Evolutionary conservation across 2,329 filamentous ascomycete species (phyloP).

Genomic region (Diplodia intermedia): DNA sequence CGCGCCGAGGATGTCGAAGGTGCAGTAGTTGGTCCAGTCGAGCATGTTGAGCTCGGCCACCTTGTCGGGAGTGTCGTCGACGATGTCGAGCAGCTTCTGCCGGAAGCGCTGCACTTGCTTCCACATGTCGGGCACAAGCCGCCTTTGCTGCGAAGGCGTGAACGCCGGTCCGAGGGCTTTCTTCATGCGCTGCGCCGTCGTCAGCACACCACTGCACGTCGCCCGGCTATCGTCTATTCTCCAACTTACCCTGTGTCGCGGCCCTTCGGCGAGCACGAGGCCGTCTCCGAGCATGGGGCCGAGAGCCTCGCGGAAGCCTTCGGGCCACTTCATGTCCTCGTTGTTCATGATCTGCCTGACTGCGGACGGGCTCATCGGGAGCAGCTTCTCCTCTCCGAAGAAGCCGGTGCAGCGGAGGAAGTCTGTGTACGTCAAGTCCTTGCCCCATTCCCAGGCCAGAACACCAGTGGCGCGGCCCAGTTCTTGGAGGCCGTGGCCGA

Average conservation of each 20-base stretch:
- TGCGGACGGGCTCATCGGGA: neutral
- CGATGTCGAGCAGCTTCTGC: neutral
- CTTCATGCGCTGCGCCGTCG: constrained; percentile 1
- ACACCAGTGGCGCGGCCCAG: constrained; percentile 6
- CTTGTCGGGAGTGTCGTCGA: neutral
- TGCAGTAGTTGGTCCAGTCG: constrained; percentile 20
- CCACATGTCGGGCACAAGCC: constrained; percentile 15
- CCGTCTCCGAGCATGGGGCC: constrained; percentile 49
- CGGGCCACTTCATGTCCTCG: constrained; percentile 5
- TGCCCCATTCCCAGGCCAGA: constrained; percentile 12
- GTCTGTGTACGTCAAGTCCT: neutral
- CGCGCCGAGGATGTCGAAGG: constrained; percentile 12
- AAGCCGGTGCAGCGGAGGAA: constrained; percentile 14
- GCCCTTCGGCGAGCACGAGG: constrained; percentile 54
- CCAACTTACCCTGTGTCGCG: constrained; percentile 48
- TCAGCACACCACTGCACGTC: neutral
- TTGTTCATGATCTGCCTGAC: constrained; percentile 5
- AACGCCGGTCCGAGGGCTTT: constrained; percentile 8
- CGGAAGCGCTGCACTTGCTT: constrained; percentile 14
- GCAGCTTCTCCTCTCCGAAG: constrained; percentile 10
- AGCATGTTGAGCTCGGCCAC: constrained; percentile 7
- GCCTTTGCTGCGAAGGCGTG: constrained; percentile 9
- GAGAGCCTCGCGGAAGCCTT: constrained; percentile 2
- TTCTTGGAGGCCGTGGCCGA: constrained; percentile 5
- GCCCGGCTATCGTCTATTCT: no score